Evolutionary conservation across 2,329 filamentous ascomycete species (phyloP), one percentile per base, ranked within the genome.

Genomic region (Fusarium gaditjirri): DNA sequence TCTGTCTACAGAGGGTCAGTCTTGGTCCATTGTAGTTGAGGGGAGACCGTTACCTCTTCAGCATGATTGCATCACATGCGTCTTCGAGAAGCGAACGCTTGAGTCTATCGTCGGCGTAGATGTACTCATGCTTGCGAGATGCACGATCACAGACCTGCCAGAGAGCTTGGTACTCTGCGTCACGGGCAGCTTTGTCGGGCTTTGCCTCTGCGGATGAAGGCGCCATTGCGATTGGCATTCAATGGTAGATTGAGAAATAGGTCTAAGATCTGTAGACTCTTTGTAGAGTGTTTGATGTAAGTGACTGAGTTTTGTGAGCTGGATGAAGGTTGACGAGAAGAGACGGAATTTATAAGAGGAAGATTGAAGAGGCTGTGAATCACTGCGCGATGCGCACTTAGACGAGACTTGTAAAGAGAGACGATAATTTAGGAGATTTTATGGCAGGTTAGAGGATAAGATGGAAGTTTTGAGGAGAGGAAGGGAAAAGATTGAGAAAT

Each of bases 151-250:
- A 76, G 27, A 59, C 58, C 49, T 75, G 74, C 76, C 75, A 77
- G 42, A 77, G 54, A 13, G 76, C 69, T 13, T 77, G 75, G 23
- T 77, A 77, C 41, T 77, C 75, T 35, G 75, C 75, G 0, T 72
- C 74, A 4, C 71, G 73, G 29, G 63, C 63, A 5, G 61, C 67
- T 27, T 21, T 31, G 49, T 33, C 44, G 3, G 29, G 10, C 23
- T 72, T 68, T 31, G 38, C 3, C 35, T 65, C 59, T 10, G 57
- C 25, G 9, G 46, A 47, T n/a, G 49, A 38, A 21, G 71, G 50
- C 11, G 10, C 29, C 73, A 76, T 75, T 53, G 50, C 39, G 25
- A 19, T 46, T 29, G 25, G 23, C 9, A n/a, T 42, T 42, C 8
- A 11, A 19, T 21, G 8, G 19, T 27, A 50, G 31, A 44, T 19